phyloP scores from a whole-genome alignment of 2,329 filamentous ascomycete species.

The Cucurbitaria berberidis region DNA sequence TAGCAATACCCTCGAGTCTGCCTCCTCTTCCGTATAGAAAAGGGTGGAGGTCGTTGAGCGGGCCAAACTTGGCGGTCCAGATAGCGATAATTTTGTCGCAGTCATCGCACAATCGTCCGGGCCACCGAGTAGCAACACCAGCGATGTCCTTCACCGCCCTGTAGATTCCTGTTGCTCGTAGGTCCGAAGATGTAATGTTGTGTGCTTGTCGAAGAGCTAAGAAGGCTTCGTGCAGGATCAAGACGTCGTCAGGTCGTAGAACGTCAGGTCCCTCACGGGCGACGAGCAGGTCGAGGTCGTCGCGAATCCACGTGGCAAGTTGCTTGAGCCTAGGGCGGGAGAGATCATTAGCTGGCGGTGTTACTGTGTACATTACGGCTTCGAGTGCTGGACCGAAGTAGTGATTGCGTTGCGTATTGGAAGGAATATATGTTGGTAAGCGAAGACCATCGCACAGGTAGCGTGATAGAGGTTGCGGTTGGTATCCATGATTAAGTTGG shows the following conservation, averaged over 20 bases:
- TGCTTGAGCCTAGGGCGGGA: constrained; percentile 43
- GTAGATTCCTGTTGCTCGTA: constrained; percentile 56
- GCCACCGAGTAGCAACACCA: constrained; percentile 57
- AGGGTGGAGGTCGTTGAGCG: constrained; percentile 46
- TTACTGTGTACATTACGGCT: constrained; percentile 10
- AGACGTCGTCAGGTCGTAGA: constrained; percentile 52
- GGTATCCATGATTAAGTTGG: not conserved
- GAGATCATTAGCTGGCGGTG: constrained; percentile 22
- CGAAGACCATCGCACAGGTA: not conserved
- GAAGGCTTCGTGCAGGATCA: constrained; percentile 53
- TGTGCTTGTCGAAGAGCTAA: constrained; percentile 26
- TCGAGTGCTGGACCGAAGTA: not conserved
- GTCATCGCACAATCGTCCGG: constrained; percentile 51
- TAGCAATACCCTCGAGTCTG: constrained; percentile 51
- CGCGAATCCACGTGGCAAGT: constrained; percentile 54
- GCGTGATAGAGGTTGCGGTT: not conserved
- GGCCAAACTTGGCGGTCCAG: constrained; percentile 50
- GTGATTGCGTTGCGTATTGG: not conserved
- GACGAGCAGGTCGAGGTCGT: constrained; percentile 54
- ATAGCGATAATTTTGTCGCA: constrained; percentile 51
- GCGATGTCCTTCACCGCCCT: constrained; percentile 52
- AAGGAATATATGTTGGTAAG: not conserved
- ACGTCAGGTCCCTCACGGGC: constrained; percentile 54
- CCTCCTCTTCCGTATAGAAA: constrained; percentile 53
- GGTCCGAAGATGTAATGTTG: constrained; percentile 39